Evolutionary conservation across 2,329 filamentous ascomycete genomes (phyloP).

Genomic region (Colletotrichum sp.): DNA sequence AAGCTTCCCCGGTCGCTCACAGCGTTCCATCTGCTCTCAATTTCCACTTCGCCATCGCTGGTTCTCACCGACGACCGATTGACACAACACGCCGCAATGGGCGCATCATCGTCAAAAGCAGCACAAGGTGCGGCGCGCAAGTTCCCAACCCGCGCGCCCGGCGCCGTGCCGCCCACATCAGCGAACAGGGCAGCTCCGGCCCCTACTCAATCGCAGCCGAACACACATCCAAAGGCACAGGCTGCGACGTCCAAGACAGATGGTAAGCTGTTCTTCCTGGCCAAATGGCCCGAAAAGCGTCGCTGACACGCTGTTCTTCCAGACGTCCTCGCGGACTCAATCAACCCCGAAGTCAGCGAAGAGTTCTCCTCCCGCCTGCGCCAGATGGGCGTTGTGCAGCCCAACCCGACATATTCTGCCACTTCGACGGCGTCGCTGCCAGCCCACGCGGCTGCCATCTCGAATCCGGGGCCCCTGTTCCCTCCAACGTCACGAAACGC

Average conservation of each 20-base stretch:
- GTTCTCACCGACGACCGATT: not conserved
- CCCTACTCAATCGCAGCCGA: slow-evolving; percentile 13
- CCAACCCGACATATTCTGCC: slow-evolving; percentile 58
- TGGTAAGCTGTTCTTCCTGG: slow-evolving; percentile 26
- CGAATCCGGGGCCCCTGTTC: slow-evolving; percentile 29
- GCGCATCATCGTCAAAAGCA: slow-evolving; percentile 52
- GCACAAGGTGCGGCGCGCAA: slow-evolving; percentile 44
- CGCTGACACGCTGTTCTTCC: not conserved
- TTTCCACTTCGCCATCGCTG: not conserved
- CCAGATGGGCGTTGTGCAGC: slow-evolving; percentile 60
- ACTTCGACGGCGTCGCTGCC: slow-evolving; percentile 48
- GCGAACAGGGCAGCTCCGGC: slow-evolving; percentile 17
- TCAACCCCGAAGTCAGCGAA: slow-evolving; percentile 46
- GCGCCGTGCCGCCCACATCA: slow-evolving; percentile 21
- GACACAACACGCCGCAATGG: slow-evolving; percentile 36
- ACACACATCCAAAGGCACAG: not conserved
- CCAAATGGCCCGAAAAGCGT: slow-evolving; percentile 13
- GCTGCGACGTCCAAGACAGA: slow-evolving; percentile 34
- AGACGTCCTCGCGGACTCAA: slow-evolving; percentile 46
- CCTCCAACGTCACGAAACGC: slow-evolving; percentile 41
- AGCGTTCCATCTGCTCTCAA: not conserved
- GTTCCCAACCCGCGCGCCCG: slow-evolving; percentile 46
- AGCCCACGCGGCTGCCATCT: slow-evolving; percentile 4
- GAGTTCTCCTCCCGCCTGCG: slow-evolving; percentile 57
- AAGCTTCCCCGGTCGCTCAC: not conserved